Base-by-base conservation (phyloP, 345 rosid species). In the Orychophragmus violaceus region DNA sequence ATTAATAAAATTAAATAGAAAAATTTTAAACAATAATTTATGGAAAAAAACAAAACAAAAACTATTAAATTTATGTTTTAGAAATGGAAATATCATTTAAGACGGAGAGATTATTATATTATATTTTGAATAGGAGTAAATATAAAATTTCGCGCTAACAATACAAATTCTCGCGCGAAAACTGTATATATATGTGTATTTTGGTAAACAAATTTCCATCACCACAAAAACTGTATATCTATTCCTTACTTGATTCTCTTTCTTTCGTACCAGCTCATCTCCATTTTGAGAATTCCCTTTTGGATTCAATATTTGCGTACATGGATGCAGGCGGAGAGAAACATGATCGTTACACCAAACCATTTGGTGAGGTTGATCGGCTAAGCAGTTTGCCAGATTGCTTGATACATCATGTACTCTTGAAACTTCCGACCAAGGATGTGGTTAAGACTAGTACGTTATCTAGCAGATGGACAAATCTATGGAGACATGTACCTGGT, bases 301-400 rank as follows among this genome's bases (percentile, higher is more conserved):
- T 9, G 3, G 29, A 49, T 23, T 22, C 3, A 2, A 55, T 30
- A 7, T 10, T 14, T 27, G 32, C 36, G 12, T 14, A 14, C 39
- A 61, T 64, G 72, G 72, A 19, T 11, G 44, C 23, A 42, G 33
- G 4, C n/a, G 39, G 16, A 42, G 52, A 21, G 62, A 41, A 56
- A 30, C 25, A 35, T 57, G 72, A 8, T 5, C 30, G 17, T 22
- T 46, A 5, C 52, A 22, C 25, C 6, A 13, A 32, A 23, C 8
- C 13, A 8, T 32, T 36, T 6, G 12, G 64, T 68, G 56, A 42
- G 21, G 25, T 54, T 18, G 64, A 57, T 11, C 2, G 36, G 48
- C 6, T 68, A 27, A 68, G 72, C 36, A 16, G 35, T 12, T 68
- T 57, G 33, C 72, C 64, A 30, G 57, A 68, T 21, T 5, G 18